Base-by-base conservation (phyloP, 805 yeast species). In the Candida succiphila region DNA sequence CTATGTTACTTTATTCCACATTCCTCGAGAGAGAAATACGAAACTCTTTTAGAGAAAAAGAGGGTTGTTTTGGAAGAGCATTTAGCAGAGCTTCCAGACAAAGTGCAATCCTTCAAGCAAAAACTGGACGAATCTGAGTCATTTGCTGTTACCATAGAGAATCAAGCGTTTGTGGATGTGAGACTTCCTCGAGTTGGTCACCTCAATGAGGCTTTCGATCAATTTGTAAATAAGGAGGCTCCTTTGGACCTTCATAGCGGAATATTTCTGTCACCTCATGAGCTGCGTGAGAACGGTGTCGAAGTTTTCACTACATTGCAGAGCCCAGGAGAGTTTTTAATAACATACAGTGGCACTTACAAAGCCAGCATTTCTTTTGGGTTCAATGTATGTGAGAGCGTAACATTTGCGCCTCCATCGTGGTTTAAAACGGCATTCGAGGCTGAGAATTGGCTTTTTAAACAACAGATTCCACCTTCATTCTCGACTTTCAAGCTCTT, bases 1-100 rank as follows among this genome's bases (percentile, higher is more conserved):
- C 45, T 69, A 15, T 76, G 85, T 83, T 77, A 73, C 39, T 65
- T 76, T 35, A 63, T 80, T n/a, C 69, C 79, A 0, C 78, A 77
- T 13, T 58, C 60, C 44, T 72, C 72, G 33, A 65, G 65, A 34
- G 63, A 52, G 2, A 67, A 65, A 36, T 78, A 69, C 46, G 84
- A 79, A 45, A 32, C 38, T 2, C 47, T 72, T 13, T 27, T 67
- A n/a, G 29, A 34, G 27, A 16, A 27, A 2, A 34, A 36, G 19
- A 12, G 40, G 4, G 30, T 27, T 12, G 33, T 36, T 23, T 36
- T 29, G 15, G 31, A 37, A 6, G 37, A 35, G 13, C 32, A 40
- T 26, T 29, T 39, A 16, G 23, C 28, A 17, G 33, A 34, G 2
- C 8, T 34, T 20, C 15, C 18, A 3, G 12, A 7, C 19, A 24